Conservation (phyloP, 83 land plant species). For the Thuja plicata region DNA sequence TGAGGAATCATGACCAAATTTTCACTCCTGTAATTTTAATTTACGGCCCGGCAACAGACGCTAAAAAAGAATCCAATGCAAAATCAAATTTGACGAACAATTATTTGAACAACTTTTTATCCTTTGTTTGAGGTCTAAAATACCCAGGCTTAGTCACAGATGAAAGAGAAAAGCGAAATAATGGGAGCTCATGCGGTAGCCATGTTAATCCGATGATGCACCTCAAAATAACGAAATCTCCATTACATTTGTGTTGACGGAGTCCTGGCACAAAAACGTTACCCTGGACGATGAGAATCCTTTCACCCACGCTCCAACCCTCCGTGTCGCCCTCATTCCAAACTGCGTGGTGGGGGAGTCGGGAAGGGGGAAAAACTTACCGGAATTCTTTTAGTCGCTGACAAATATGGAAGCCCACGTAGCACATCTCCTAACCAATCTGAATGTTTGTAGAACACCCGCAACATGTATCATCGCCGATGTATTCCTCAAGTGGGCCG, state of each 20-base stretch:
- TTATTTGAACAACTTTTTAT: too few relatives aligned
- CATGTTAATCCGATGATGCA: constrained; percentile 59
- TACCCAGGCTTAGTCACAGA: too few relatives aligned
- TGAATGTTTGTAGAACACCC: constrained; percentile 4
- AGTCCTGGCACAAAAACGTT: constrained; percentile 32
- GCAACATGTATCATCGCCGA: constrained; percentile 29
- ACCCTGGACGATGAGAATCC: not conserved
- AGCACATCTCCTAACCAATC: constrained; percentile 18
- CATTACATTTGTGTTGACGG: constrained; percentile 40
- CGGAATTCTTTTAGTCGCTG: constrained; percentile 29
- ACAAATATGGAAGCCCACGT: constrained; percentile 24
- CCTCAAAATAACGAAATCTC: constrained; percentile 25
- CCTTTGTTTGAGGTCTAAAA: too few relatives aligned
- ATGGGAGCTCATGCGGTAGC: constrained; percentile 33
- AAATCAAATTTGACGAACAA: too few relatives aligned
- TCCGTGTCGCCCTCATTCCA: constrained; percentile 26
- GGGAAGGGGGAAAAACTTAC: constrained; percentile 13
- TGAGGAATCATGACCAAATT: too few relatives aligned
- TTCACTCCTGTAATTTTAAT: too few relatives aligned
- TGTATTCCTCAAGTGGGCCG: constrained; percentile 32
- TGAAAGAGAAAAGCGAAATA: not conserved
- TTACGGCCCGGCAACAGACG: too few relatives aligned
- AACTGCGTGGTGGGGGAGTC: constrained; percentile 35
- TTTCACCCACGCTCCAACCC: constrained; percentile 1
- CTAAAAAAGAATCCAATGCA: too few relatives aligned